Base-by-base conservation (phyloP, 169 alveolate species). In the Cryptosporidium parvum region DNA sequence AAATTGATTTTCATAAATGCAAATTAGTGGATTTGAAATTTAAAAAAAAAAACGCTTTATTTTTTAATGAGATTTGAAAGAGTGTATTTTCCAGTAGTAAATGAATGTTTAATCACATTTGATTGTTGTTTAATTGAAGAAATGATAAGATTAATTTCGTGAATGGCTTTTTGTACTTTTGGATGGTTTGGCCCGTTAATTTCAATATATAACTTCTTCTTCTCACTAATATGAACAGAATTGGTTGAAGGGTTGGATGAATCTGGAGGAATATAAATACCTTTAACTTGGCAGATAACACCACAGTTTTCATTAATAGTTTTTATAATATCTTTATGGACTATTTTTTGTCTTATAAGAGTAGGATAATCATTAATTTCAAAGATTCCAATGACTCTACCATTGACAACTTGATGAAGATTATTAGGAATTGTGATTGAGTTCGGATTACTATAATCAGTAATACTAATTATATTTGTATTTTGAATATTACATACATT, bases 351-450 rank as follows among this genome's bases (percentile, higher is more conserved):
- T 37, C 98, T 93, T 10, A 96, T 98, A 65, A 91, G 86, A 44
- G 95, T 96, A n/a, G 98, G 97, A 85, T 94, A 96, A 84, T 95
- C 96, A 93, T 96, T 96, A 75, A 96, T 96, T 75, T 94, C 97
- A 69, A 96, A 94, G 42, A 95, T 98, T 75, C 95, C 98, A 51
- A 94, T 92, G 42, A 94, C 92, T 35, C 95, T 94, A 71, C 96
- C 96, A 45, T 65, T 58, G 18, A 80, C 52, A 39, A 80, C 73
- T 62, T 80, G 89, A 39, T 80, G 89, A 37, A 65, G 52, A 48
- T 80, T 80, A 48, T 42, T 80, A 6, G 89, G 75, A 21, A 62
- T 37, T 6, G 52, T 58, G 21, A 44, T 67, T 5, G 26, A 59
- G 33, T 59, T 61, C 5, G 56, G 33, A 80, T 59, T 62, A 42